Evolutionary conservation across 78 protist genomes (phyloP).

Genomic region (Cavenderia fasciculata): DNA sequence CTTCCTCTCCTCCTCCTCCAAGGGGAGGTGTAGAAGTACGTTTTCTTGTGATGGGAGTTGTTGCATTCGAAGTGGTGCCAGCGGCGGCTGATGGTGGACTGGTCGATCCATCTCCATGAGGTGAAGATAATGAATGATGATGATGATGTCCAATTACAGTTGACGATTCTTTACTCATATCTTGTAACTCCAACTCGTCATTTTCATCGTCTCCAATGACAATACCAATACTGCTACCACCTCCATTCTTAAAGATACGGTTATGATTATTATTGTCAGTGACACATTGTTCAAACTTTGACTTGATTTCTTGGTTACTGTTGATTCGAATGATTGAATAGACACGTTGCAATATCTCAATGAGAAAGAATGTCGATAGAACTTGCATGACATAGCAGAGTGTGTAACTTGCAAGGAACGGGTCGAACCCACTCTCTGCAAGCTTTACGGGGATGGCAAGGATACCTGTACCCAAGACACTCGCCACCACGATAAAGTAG

Average conservation of each 20-base stretch:
- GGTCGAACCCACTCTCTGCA: slow-evolving; percentile 49
- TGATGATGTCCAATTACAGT: too few species aligned
- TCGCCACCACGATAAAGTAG: slow-evolving; percentile 52
- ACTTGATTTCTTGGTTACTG: too few species aligned
- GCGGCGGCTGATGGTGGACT: too few species aligned
- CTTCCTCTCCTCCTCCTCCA: too few species aligned
- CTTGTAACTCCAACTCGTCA: not conserved
- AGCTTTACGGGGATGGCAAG: slow-evolving; percentile 59
- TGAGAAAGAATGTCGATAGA: slow-evolving; percentile 32
- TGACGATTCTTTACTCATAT: not conserved
- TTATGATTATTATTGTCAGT: too few species aligned
- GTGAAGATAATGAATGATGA: too few species aligned
- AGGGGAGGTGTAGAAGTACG: too few species aligned
- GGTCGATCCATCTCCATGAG: too few species aligned
- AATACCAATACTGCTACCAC: not conserved
- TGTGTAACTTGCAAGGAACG: slow-evolving; percentile 55
- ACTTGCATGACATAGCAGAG: slow-evolving; percentile 68
- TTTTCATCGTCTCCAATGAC: not conserved
- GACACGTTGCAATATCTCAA: slow-evolving; percentile 59
- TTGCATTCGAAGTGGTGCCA: too few species aligned
- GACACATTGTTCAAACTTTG: too few species aligned
- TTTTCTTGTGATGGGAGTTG: too few species aligned
- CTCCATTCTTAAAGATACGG: too few species aligned
- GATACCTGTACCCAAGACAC: slow-evolving; percentile 79
- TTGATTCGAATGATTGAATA: slow-evolving; percentile 38